Evolutionary conservation across 23 red algal species (phyloP).

Genomic region (Gracilariopsis chorda): DNA sequence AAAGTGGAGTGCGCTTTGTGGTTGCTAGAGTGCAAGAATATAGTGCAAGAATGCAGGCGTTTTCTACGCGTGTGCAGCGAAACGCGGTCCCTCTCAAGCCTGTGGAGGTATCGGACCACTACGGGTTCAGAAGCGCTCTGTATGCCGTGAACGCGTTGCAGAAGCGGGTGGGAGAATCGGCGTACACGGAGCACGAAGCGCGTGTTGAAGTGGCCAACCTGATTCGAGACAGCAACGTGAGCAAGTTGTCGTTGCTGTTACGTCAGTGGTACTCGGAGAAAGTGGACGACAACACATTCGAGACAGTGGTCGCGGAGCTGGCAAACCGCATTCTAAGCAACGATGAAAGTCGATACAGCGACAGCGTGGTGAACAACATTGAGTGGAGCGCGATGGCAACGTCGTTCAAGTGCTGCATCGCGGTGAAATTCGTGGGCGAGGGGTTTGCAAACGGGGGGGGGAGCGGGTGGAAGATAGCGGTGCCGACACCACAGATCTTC

Average conservation of each 20-base stretch:
- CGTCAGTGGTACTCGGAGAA: conserved; percentile 47
- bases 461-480: conserved; percentile 46
- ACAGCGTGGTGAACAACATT: conserved; percentile 26
- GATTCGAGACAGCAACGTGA: background rate
- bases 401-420: conserved; percentile 45
- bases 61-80: conserved; percentile 10
- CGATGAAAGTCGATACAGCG: conserved; percentile 12
- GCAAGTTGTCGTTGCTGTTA: background rate
- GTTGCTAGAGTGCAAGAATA: too few species aligned
- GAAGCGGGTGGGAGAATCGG: background rate
- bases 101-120: conserved; percentile 10
- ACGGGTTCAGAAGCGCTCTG: background rate
- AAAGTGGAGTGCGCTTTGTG: too few species aligned
- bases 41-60: conserved; percentile 16
- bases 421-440: conserved; percentile 11
- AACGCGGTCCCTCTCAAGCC: conserved; percentile 28
- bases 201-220: background rate
- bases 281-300: background rate
- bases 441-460: background rate
- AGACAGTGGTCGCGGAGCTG: background rate
- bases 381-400: conserved; percentile 65
- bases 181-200: conserved; percentile 1
- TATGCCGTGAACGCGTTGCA: conserved; percentile 11
- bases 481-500: conserved; percentile 30
- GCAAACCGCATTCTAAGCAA: conserved; percentile 3